These are phyloP conservation scores for Logfia minima DNA, from an alignment of 129 eudicot species.

Conservation along the genomic window DNA sequence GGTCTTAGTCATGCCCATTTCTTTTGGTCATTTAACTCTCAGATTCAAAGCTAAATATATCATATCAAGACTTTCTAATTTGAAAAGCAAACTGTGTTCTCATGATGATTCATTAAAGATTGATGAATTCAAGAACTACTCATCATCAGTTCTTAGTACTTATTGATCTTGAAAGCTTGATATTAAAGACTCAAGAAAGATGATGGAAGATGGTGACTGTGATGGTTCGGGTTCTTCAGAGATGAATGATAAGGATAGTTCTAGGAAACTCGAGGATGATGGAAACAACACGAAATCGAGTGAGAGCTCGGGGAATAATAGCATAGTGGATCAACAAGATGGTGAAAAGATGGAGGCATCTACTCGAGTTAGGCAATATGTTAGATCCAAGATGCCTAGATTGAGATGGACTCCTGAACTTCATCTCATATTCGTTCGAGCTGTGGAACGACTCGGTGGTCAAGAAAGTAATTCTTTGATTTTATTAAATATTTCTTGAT, in stretches of 20 bases:
- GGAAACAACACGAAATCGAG: conserved; percentile 38
- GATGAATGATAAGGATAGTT: conserved; percentile 17
- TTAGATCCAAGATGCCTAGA: conserved; percentile 63
- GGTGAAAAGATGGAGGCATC: conserved; percentile 32
- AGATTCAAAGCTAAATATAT: conserved; percentile 39
- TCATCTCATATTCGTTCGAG: conserved; percentile 52
- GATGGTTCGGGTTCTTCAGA: conserved; percentile 20
- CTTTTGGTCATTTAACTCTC: conserved; percentile 31
- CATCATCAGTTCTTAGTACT: conserved; percentile 4
- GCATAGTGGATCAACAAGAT: conserved; percentile 39
- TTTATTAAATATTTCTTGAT: conserved; percentile 10
- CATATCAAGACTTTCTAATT: conserved; percentile 32
- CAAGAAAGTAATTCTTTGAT: conserved; percentile 47
- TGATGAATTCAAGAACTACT: conserved; percentile 22
- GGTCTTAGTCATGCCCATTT: conserved; percentile 34
- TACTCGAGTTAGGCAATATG: conserved; percentile 48
- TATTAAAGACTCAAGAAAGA: conserved; percentile 19
- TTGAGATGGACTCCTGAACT: conserved; percentile 65
- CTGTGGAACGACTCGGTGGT: conserved; percentile 58
- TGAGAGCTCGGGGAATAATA: conserved; percentile 42
- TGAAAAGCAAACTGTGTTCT: conserved; percentile 32
- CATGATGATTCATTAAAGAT: conserved; percentile 32
- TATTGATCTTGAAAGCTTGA: conserved; percentile 21
- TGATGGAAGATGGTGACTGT: conserved; percentile 34
- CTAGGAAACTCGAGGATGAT: conserved; percentile 30